Base-by-base conservation (phyloP, 495 filamentous ascomycete species). In the Daldinia bambusicola region DNA sequence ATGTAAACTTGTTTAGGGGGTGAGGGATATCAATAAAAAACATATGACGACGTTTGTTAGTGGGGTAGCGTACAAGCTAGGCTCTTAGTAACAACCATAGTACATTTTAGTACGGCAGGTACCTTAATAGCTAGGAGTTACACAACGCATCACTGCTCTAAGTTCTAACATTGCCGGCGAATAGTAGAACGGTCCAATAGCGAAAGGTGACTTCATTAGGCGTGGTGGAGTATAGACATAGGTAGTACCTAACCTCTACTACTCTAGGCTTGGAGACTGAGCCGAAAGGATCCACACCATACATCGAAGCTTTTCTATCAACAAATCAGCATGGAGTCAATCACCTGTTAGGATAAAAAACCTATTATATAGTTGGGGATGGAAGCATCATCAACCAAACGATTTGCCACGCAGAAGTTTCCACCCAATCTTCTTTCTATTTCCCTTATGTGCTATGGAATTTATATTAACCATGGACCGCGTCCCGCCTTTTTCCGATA, bases 11-110 rank as follows among this genome's bases (percentile, higher is more conserved):
- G 50, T 34, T 67, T 20, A 66, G 63, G 56, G 63, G 57, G 55
- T 51, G 62, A 48, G 66, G 61, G 61, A 55, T 32, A 53, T 53
- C 22, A 53, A 32, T 53, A 31, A 53, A 53, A 73, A 69, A 73
- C 70, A 69, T 73, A 73, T 73, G 70, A 73, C 70, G 65, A 72
- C 36, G 57, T 64, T 64, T 74, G 71, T 61, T 74, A 67, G 71
- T 59, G 71, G 67, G 71, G 63, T 43, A 30, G 56, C 20, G 32
- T 22, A 32, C 26, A 51, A 66, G 51, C 52, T 65, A 66, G n/a
- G 18, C 40, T 0, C 41, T 45, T 45, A 20, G 41, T 45, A 4
- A 45, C 16, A 16, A 45, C 41, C 41, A 45, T 45, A 45, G 41
- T 45, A 48, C 16, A 18, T 48, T 34, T 34, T 34, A 34, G 32